A percentile compares a stretch with the other conserved stretches of the same genome.
These are phyloP conservation scores for Boletellus deceptivus DNA, from an alignment of 1,284 basidiomycete species.

Conservation along the genomic window DNA sequence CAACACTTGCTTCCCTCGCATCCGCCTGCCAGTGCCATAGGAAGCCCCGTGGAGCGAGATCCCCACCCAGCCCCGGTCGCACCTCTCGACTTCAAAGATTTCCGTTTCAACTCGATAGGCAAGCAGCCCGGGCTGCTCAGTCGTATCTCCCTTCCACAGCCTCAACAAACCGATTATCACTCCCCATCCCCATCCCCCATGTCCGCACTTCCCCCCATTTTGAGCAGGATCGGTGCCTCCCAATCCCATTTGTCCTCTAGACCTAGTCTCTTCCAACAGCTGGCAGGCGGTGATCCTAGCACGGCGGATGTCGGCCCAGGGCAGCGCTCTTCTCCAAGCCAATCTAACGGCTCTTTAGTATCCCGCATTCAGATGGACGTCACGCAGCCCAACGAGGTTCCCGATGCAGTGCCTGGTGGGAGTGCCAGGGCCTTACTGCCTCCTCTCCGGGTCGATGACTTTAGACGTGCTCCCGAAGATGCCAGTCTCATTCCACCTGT, in stretches of 20 bases:
- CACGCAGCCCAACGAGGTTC: slow-evolving; percentile 1
- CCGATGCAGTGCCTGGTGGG: neutral
- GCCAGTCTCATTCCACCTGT: slow-evolving; percentile 31
- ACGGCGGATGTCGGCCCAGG: neutral
- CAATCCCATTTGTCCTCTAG: slow-evolving; percentile 18
- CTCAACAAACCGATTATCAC: slow-evolving; percentile 23
- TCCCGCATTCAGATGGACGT: slow-evolving; percentile 29
- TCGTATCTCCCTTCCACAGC: slow-evolving; percentile 40
- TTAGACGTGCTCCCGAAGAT: neutral
- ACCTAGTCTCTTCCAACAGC: slow-evolving; percentile 25
- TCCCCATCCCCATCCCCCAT: slow-evolving; percentile 31
- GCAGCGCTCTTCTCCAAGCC: slow-evolving; percentile 3
- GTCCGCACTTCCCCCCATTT: slow-evolving; percentile 3
- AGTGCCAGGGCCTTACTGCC: neutral
- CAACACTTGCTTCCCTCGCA: slow-evolving; percentile 23
- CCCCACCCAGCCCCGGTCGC: slow-evolving; percentile 15
- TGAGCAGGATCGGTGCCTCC: neutral
- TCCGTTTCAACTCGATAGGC: slow-evolving; percentile 48
- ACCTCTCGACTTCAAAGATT: slow-evolving; percentile 32
- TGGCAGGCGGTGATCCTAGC: slow-evolving; percentile 7
- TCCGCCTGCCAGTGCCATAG: neutral
- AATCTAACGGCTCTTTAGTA: slow-evolving; percentile 17
- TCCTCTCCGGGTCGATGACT: neutral
- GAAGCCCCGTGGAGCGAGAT: neutral
- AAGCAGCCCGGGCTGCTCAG: slow-evolving; percentile 44